Base-by-base conservation (phyloP, 2,329 filamentous ascomycete genomes). In the Fusarium pseudocircinatum region DNA sequence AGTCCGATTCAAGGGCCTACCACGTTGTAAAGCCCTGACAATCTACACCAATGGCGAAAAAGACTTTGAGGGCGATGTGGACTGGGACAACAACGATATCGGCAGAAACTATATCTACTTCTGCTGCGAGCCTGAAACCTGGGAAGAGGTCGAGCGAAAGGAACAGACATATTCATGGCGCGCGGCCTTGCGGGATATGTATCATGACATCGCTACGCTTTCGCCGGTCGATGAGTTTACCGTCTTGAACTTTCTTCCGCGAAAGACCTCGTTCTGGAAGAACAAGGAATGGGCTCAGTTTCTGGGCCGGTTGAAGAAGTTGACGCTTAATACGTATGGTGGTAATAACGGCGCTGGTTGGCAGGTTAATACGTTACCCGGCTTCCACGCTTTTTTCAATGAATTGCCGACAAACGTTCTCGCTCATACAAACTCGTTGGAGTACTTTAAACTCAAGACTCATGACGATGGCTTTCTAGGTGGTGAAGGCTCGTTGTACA, bases 241-340 rank as follows among this genome's bases (percentile, higher is more conserved):
- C 7, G 14, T 70, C 12, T 13, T 57, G 5, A 54, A 59, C 39
- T 59, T 72, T 10, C n/a, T 72, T 4, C 64, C 64, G 0, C 40
- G 56, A 26, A 66, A 40, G 20, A 37, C 26, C 0, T 67, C 65
- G 0, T 50, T 54, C 9, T 69, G 56, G 64, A 22, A 7, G 26
- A 5, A 18, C 1, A 18, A 12, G 1, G 24, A 59, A 39, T 72
- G 63, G 68, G 4, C 36, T 5, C 18, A 22, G 2, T 72, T 69
- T 28, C 8, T 72, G 11, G 54, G 59, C 2, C 24, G 44, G 2
- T 7, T 72, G 40, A 56, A 49, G 14, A 44, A 37, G 10, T 22
- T 72, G 16, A 40, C 44, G 18, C 59, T 72, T 2, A 54, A 69
- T 39, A n/a, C 50, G 3, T 72, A 65, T 5, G 69, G 69, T 1